Evolutionary conservation across 1,139 yeast genomes (phyloP).

Genomic region (Magnusiomyces fungicola): DNA sequence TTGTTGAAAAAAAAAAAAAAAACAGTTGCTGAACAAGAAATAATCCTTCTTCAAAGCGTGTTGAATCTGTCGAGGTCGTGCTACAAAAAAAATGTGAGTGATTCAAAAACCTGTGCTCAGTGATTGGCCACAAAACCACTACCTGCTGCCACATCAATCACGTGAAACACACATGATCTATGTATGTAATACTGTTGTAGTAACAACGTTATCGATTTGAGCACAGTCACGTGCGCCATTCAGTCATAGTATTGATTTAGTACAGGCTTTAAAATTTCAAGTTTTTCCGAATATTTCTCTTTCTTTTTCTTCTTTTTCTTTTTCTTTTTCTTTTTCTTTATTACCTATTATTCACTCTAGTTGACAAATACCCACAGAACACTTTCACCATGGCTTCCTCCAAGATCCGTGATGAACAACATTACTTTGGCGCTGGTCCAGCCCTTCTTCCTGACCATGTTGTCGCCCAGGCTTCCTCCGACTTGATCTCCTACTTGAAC

Average conservation of each 20-base stretch:
- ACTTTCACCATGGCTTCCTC: neutral
- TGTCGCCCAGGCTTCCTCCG: constrained; percentile 79
- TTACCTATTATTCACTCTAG: constrained; percentile 7
- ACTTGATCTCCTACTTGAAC: constrained; percentile 60
- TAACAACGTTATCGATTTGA: no score
- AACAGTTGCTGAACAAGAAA: no score
- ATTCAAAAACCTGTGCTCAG: no score
- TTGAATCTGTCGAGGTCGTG: no score
- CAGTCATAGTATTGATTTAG: neutral
- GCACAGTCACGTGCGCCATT: neutral
- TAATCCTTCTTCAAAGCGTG: no score
- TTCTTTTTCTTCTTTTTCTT: neutral
- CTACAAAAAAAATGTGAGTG: no score
- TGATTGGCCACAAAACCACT: no score
- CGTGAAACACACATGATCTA: no score
- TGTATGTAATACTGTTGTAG: no score
- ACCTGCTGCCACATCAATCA: no score
- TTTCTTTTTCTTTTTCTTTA: neutral
- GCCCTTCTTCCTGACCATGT: constrained; percentile 82
- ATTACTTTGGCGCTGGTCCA: constrained; percentile 96
- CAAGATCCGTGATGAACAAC: constrained; percentile 36
- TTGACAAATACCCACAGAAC: neutral
- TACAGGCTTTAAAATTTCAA: neutral
- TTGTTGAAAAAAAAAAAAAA: neutral
- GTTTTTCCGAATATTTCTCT: no score